These are phyloP conservation scores for Xylaria sp. DNA, from an alignment of 2,329 filamentous ascomycete genomes.

Conservation along the genomic window DNA sequence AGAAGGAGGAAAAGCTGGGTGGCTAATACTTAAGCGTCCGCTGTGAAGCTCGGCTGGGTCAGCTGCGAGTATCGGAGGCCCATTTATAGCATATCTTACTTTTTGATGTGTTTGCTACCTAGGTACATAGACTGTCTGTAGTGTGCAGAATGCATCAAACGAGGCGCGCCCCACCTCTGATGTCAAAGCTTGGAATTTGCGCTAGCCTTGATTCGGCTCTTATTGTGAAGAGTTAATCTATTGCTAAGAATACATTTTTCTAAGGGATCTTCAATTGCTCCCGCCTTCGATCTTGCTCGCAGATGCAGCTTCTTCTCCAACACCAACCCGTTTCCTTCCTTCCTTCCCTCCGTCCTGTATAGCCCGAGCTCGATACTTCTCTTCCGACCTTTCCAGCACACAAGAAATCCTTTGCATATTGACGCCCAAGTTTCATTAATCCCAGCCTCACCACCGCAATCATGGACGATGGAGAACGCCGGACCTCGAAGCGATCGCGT, in stretches of 20 bases:
- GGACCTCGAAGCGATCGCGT: slow-evolving; percentile 82
- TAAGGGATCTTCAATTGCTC: slow-evolving; percentile 35
- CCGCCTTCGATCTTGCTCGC: slow-evolving; percentile 19
- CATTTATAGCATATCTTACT: background rate
- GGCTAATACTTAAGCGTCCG: slow-evolving; percentile 2
- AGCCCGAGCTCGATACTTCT: background rate
- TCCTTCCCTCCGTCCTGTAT: slow-evolving; percentile 3
- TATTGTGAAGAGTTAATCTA: slow-evolving; percentile 11
- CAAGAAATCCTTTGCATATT: background rate
- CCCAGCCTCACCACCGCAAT: slow-evolving; percentile 16
- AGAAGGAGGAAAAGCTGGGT: slow-evolving; percentile 22
- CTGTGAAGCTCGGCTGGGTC: slow-evolving; percentile 20
- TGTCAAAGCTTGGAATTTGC: slow-evolving; percentile 7
- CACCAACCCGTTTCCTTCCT: slow-evolving; percentile 18
- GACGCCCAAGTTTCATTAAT: background rate
- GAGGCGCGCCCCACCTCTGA: slow-evolving; percentile 2
- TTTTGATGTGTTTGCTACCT: background rate
- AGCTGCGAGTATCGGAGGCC: slow-evolving; percentile 44
- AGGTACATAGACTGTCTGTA: too few species aligned
- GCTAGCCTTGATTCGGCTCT: slow-evolving; percentile 25
- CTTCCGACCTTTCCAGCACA: background rate
- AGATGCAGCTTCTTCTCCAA: slow-evolving; percentile 31
- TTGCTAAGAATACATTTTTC: slow-evolving; percentile 36
- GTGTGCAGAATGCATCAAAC: slow-evolving; percentile 15
- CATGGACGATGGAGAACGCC: slow-evolving; percentile 83